Evolutionary conservation across 148 eudicot species (phyloP).

Genomic region (Euryodendron excelsum): DNA sequence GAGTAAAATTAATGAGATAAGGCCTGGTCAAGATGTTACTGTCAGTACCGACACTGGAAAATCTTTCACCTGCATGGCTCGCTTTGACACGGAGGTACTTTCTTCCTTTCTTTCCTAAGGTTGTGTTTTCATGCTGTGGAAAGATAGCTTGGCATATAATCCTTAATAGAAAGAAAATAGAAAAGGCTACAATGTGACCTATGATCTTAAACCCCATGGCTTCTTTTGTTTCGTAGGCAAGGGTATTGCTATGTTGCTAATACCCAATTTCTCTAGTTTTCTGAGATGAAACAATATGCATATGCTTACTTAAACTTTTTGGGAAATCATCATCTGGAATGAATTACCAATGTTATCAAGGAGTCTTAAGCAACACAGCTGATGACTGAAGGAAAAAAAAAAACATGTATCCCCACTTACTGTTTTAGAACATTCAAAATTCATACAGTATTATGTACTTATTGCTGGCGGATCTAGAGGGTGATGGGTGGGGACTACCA

Average conservation of each 20-base stretch:
- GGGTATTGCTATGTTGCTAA: neutral
- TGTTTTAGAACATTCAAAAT: too few relatives aligned
- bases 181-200: neutral
- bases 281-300: neutral
- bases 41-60: conserved; percentile 40
- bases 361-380: too few relatives aligned
- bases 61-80: conserved; percentile 42
- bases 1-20: conserved; percentile 34
- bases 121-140: neutral
- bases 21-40: conserved; percentile 48
- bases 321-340: too few relatives aligned
- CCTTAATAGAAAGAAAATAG: neutral
- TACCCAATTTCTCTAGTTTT: too few relatives aligned
- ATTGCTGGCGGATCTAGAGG: too few relatives aligned
- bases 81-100: conserved; percentile 49
- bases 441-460: too few relatives aligned
- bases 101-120: neutral
- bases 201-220: neutral
- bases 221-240: neutral
- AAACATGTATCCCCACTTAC: too few relatives aligned
- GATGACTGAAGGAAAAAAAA: too few relatives aligned
- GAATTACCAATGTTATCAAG: neutral
- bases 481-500: too few relatives aligned
- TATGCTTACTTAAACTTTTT: neutral
- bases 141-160: neutral